Evolutionary conservation across 805 yeast genomes (phyloP), one percentile per base, ranked within the genome.

Genomic region (Hanseniaspora meyeri): DNA sequence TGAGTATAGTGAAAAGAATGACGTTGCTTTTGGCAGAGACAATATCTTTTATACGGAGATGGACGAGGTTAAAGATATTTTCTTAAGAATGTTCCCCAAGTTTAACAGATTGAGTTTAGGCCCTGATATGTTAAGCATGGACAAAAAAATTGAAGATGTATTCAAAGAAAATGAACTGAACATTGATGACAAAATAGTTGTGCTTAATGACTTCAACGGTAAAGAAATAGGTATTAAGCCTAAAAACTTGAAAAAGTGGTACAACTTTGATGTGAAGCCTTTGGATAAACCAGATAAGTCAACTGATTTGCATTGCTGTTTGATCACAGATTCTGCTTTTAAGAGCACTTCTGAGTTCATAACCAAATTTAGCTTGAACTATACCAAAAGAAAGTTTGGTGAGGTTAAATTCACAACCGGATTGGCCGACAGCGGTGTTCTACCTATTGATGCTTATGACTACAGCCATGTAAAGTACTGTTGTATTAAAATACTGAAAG

Each of bases 1-100:
- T 46, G 72, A 71, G 46, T 62, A 79, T 49, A 79, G 81, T 19
- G 74, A 80, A 46, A 85, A 85, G 9, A 82, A 78, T 10, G 47
- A 38, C n/a, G 8, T 19, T 7, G 7, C 17, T 3, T 46, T 45
- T 46, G 46, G 43, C 1, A 16, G 38, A 19, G 55, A 51, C 31
- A 51, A 51, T 19, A 27, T 20, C 1, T 53, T 36, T 24, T 53
- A 46, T 32, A 34, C 31, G 16, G 46, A 57, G 16, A 68, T 70
- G 2, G 43, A 62, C 10, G 49, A 50, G n/a, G 57, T 68, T 19
- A 51, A 56, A 14, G 54, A 60, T 16, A 63, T 66, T 0, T 51
- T 69, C 55, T 49, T 46, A 11, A 4, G 55, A 55, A 2, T 53
- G 64, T 24, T 69, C 66, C 55, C 55, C 4, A 51, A 43, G 10